phyloP scores from a whole-genome alignment of 2,329 filamentous ascomycete genomes.

The Magnaporthales sp. region DNA sequence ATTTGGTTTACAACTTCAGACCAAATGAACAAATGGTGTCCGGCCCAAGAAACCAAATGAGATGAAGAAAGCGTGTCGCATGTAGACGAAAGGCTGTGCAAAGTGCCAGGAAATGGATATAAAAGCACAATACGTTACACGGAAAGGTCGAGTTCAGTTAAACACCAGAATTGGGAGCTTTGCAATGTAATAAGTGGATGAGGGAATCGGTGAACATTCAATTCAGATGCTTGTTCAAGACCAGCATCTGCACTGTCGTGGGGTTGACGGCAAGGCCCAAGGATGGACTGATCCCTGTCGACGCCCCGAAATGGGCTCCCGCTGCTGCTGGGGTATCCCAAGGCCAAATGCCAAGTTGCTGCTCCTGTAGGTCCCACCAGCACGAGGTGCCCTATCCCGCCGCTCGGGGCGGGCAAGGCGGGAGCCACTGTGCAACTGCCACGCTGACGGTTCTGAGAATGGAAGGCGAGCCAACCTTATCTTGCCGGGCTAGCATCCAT shows the following conservation, averaged over 20 bases:
- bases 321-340: background rate
- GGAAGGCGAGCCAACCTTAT: background rate
- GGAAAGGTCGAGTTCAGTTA: background rate
- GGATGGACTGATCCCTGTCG: background rate
- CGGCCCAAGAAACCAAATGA: background rate
- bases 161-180: background rate
- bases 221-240: background rate
- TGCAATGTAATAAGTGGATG: background rate
- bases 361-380: background rate
- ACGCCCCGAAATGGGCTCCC: background rate
- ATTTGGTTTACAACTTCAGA: background rate
- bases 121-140: background rate
- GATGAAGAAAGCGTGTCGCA: background rate
- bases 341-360: background rate
- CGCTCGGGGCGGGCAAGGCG: background rate
- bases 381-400: background rate
- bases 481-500: background rate
- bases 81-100: background rate
- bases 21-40: background rate
- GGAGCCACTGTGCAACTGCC: constrained; percentile 5
- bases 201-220: background rate
- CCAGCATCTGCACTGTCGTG: background rate
- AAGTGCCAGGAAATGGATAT: background rate
- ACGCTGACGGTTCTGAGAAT: background rate
- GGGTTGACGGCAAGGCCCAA: background rate